These are phyloP conservation scores for Thelephora aurantiotincta DNA, from an alignment of 768 basidiomycete genomes.

Conservation along the genomic window DNA sequence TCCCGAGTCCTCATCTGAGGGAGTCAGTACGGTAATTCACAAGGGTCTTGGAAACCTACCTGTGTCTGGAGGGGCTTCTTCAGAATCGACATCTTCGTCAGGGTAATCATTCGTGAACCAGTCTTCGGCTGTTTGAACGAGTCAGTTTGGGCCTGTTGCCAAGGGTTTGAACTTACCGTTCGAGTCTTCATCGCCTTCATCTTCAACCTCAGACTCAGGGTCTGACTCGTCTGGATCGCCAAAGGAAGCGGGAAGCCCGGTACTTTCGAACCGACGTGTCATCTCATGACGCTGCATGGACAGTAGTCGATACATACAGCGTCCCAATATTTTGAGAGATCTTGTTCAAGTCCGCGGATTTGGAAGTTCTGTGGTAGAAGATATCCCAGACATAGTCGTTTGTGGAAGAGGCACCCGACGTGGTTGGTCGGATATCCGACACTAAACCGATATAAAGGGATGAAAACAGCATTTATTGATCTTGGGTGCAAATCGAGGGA, in stretches of 20 bases:
- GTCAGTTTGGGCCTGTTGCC: neutral
- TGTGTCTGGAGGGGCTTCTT: conserved; percentile 15
- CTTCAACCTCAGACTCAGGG: conserved; percentile 51
- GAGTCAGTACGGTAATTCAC: too few relatives aligned
- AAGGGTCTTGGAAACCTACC: too few relatives aligned
- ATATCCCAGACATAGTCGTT: conserved; percentile 78
- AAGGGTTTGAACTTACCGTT: conserved; percentile 36
- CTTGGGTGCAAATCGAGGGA: neutral
- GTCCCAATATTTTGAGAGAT: conserved; percentile 40
- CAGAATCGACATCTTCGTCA: conserved; percentile 43
- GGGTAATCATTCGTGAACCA: conserved; percentile 82
- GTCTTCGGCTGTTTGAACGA: conserved; percentile 43
- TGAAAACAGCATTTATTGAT: neutral
- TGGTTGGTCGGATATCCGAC: conserved; percentile 13
- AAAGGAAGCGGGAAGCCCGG: conserved; percentile 46
- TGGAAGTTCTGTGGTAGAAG: conserved; percentile 57
- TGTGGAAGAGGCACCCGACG: conserved; percentile 9
- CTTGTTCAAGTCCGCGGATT: conserved; percentile 42
- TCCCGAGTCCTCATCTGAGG: neutral
- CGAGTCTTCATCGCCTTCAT: conserved; percentile 74
- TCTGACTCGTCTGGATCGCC: conserved; percentile 31
- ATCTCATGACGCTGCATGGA: neutral
- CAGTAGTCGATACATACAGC: conserved; percentile 29
- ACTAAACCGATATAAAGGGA: conserved; percentile 12
- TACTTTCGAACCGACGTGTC: conserved; percentile 21